These are phyloP conservation scores for Leccinum arenicola DNA, from an alignment of 768 basidiomycete species.

Conservation along the genomic window DNA sequence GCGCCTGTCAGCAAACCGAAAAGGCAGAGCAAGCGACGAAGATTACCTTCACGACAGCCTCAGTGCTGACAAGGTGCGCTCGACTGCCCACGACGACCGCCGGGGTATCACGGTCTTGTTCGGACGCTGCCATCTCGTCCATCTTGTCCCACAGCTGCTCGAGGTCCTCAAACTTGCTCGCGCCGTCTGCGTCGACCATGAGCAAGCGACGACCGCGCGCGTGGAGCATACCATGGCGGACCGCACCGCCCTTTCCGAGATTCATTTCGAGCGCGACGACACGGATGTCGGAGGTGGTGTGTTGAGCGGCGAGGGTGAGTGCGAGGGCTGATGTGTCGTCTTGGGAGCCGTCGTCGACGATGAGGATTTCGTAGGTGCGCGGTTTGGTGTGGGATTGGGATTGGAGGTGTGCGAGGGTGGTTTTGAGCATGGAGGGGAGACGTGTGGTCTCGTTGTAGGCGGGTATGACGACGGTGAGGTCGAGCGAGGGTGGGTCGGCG, in stretches of 20 bases:
- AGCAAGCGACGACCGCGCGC: conserved; percentile 73
- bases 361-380: conserved; percentile 74
- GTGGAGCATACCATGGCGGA: conserved; percentile 87
- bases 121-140: conserved; percentile 46
- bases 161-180: conserved; percentile 83
- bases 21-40: background rate
- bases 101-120: conserved; percentile 39
- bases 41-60: conserved; percentile 86
- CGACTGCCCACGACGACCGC: conserved; percentile 83
- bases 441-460: conserved; percentile 90
- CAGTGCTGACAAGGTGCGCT: conserved; percentile 89
- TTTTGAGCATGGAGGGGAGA: conserved; percentile 79
- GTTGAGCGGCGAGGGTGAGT: conserved; percentile 57
- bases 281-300: conserved; percentile 61
- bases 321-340: conserved; percentile 72
- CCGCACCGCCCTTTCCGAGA: conserved; percentile 90
- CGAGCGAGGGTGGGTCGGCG: conserved; percentile 55
- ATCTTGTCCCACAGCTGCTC: conserved; percentile 75
- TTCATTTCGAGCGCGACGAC: conserved; percentile 79
- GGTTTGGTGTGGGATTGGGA: background rate
- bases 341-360: conserved; percentile 87
- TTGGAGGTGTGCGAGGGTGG: conserved; percentile 63
- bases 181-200: conserved; percentile 95
- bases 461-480: conserved; percentile 81
- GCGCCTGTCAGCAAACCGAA: background rate